A percentile compares a stretch with the other conserved stretches of the same genome.
Evolutionary conservation across 1,139 yeast genomes (phyloP).

Genomic region (Yarrowia galli): DNA sequence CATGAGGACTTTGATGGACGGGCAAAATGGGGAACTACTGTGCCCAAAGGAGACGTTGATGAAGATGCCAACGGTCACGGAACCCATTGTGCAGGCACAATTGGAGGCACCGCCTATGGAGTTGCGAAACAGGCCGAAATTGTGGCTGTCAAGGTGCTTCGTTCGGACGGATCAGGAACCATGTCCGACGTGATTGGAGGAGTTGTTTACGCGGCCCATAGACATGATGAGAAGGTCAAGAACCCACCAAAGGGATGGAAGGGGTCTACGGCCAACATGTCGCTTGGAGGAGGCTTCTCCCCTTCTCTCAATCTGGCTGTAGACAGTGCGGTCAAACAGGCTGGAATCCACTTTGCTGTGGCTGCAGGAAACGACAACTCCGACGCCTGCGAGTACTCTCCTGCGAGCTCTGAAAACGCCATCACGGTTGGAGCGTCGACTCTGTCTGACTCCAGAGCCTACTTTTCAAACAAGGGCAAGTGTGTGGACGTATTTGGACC

Average conservation of each 20-base stretch:
- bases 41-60: constrained; percentile 83
- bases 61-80: constrained; percentile 95
- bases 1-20: constrained; percentile 91
- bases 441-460: constrained; percentile 59
- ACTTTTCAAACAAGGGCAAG: constrained; percentile 69
- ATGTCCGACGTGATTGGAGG: constrained; percentile 60
- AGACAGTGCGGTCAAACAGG: constrained; percentile 61
- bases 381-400: constrained; percentile 68
- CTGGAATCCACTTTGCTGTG: constrained; percentile 67
- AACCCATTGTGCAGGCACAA: constrained; percentile 63
- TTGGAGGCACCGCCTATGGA: constrained; percentile 66
- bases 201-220: constrained; percentile 54
- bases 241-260: constrained; percentile 58
- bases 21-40: constrained; percentile 91
- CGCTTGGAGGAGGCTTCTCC: constrained; percentile 67
- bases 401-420: constrained; percentile 65
- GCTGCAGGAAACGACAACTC: constrained; percentile 74
- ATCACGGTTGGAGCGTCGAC: constrained; percentile 68
- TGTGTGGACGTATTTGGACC: constrained; percentile 73
- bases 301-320: constrained; percentile 61
- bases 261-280: constrained; percentile 68
- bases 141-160: constrained; percentile 64
- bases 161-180: constrained; percentile 58
- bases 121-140: constrained; percentile 68
- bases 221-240: constrained; percentile 50